Evolutionary conservation across 345 rosid species (phyloP).

Genomic region (Litchi chinensis): DNA sequence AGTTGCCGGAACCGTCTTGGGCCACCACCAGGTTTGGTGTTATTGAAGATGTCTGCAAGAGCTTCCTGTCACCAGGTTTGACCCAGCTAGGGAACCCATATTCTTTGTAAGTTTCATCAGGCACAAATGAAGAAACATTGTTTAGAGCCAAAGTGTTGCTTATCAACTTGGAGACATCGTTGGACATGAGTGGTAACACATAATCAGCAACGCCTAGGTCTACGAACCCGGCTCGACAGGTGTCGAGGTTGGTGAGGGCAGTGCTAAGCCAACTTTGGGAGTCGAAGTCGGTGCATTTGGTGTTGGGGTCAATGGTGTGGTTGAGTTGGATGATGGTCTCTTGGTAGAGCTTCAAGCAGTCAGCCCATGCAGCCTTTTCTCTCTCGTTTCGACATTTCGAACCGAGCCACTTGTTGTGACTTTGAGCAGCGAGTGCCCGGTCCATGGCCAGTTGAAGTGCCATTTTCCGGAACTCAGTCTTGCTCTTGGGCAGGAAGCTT

Average conservation of each 20-base stretch:
- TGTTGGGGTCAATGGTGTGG: slow-evolving; percentile 46
- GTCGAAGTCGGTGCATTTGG: slow-evolving; percentile 63
- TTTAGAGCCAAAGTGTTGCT: slow-evolving; percentile 67
- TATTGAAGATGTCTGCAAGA: slow-evolving; percentile 45
- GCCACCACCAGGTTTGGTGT: slow-evolving; percentile 69
- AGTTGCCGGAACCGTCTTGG: slow-evolving; percentile 66
- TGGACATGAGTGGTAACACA: slow-evolving; percentile 56
- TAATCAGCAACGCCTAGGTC: slow-evolving; percentile 62
- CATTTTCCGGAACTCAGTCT: slow-evolving; percentile 52
- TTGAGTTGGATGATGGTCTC: slow-evolving; percentile 57
- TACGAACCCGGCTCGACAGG: slow-evolving; percentile 61
- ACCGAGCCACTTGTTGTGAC: slow-evolving; percentile 50
- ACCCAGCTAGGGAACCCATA: slow-evolving; percentile 71
- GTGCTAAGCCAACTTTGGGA: slow-evolving; percentile 84
- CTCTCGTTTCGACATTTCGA: slow-evolving; percentile 54
- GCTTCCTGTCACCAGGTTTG: slow-evolving; percentile 60
- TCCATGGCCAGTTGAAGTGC: slow-evolving; percentile 53
- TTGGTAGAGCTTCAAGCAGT: slow-evolving; percentile 67
- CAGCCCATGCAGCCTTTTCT: slow-evolving; percentile 80
- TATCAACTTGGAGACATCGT: slow-evolving; percentile 65
- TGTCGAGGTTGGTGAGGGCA: slow-evolving; percentile 77
- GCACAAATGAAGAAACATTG: slow-evolving; percentile 18
- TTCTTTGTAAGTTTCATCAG: slow-evolving; percentile 35
- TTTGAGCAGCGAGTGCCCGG: slow-evolving; percentile 52
- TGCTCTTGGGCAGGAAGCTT: slow-evolving; percentile 35